Evolutionary conservation across 805 yeast genomes (phyloP).

Genomic region (Debaryomyces maramus): DNA sequence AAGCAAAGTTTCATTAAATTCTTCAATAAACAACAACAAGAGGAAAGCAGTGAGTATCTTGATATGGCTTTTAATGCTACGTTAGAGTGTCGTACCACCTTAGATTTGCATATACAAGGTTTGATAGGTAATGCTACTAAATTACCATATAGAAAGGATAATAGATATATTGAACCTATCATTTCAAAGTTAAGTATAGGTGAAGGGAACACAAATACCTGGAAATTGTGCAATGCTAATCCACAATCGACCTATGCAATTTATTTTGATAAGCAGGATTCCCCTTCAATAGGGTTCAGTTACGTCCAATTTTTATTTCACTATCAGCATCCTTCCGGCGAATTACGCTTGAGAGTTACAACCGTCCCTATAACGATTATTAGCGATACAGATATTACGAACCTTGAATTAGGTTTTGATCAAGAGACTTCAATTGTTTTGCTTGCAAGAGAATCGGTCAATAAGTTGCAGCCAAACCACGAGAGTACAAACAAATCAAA

Average conservation of each 20-base stretch:
- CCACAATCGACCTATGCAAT: constrained; percentile 61
- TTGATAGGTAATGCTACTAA: constrained; percentile 64
- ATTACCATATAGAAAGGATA: constrained; percentile 31
- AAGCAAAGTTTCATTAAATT: constrained; percentile 62
- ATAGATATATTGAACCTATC: constrained; percentile 16
- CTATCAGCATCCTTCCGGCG: constrained; percentile 63
- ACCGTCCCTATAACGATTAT: constrained; percentile 50
- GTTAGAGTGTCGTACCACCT: constrained; percentile 53
- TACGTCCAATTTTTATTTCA: constrained; percentile 56
- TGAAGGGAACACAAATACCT: constrained; percentile 52
- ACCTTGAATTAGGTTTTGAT: constrained; percentile 53
- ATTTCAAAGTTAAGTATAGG: constrained; percentile 45
- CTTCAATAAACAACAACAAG: constrained; percentile 37
- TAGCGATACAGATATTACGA: constrained; percentile 39
- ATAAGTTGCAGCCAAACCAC: constrained; percentile 31
- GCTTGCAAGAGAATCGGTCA: constrained; percentile 54
- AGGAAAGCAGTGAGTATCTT: constrained; percentile 32
- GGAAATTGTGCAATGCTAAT: constrained; percentile 58
- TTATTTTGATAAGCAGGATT: constrained; percentile 52
- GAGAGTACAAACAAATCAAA: constrained; percentile 13
- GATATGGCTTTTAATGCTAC: constrained; percentile 61
- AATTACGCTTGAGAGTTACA: constrained; percentile 59
- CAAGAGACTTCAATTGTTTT: constrained; percentile 70
- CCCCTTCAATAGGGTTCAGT: constrained; percentile 24
- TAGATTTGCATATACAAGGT: constrained; percentile 55